phyloP scores from a whole-genome alignment of 2,329 filamentous ascomycete genomes.

The Phialophora expanda region DNA sequence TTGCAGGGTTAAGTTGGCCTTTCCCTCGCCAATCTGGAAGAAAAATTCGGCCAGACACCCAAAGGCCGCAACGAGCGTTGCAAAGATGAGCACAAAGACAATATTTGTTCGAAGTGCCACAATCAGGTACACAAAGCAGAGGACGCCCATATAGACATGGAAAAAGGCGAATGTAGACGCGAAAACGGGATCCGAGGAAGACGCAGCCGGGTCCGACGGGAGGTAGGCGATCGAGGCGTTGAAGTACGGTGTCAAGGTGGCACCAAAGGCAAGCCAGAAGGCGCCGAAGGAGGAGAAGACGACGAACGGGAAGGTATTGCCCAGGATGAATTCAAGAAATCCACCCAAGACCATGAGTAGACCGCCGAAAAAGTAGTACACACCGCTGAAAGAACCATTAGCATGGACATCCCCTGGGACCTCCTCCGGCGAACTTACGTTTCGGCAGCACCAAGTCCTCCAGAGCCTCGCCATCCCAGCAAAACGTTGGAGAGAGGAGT shows the following conservation, averaged over 20 bases:
- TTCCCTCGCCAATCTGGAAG: conserved; percentile 32
- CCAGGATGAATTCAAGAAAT: conserved; percentile 46
- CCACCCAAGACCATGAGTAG: conserved; percentile 44
- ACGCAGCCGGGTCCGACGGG: conserved; percentile 39
- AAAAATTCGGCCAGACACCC: conserved; percentile 59
- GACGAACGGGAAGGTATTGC: conserved; percentile 61
- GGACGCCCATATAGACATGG: conserved; percentile 68
- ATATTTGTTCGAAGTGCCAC: conserved; percentile 74
- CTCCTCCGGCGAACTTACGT: conserved; percentile 24
- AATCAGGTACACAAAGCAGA: conserved; percentile 70
- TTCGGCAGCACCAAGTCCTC: conserved; percentile 54
- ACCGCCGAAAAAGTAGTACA: conserved; percentile 46
- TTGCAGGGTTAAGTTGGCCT: conserved; percentile 21
- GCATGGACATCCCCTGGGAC: conserved; percentile 1
- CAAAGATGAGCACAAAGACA: conserved; percentile 72
- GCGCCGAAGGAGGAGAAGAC: conserved; percentile 57
- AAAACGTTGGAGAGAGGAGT: conserved; percentile 61
- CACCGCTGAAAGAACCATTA: conserved; percentile 34
- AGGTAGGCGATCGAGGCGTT: conserved; percentile 53
- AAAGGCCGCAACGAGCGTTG: conserved; percentile 65
- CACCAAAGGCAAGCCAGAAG: conserved; percentile 64
- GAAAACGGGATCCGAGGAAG: conserved; percentile 38
- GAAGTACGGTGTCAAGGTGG: conserved; percentile 60
- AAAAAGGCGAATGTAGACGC: conserved; percentile 59
- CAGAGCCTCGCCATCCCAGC: conserved; percentile 65